Base-by-base conservation (phyloP, 1,139 yeast species). In the Nakaseomyces sp. region DNA sequence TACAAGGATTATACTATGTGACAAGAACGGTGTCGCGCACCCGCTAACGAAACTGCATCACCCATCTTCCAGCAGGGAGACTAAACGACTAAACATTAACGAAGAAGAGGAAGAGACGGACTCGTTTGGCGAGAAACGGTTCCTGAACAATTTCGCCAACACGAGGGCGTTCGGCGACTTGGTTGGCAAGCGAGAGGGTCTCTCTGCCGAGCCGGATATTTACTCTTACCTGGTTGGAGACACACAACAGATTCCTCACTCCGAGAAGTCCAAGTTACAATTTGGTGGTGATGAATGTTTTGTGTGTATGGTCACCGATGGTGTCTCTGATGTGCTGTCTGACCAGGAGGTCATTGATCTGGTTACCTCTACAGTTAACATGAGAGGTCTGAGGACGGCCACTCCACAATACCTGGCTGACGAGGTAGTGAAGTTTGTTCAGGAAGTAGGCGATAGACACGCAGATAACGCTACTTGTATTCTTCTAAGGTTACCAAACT, bases 261-360 rank as follows among this genome's bases (percentile, higher is more conserved):
- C 65, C 25, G 63, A 60, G 42, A 53, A 51, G 16, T 50, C 65
- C 2, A 62, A 60, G 42, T 44, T 61, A 22, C 81, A 74, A 51
- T 79, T 41, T 42, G 77, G 76, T 1, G 96, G 96, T 8, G 85
- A 82, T 56, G 96, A 89, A 60, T 75, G 86, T 46, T 89, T 88
- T 56, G 57, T 89, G 39, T 77, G 85, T 2, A 65, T 91, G 38
- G 76, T 87, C 32, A 77, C 87, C 19, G 98, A 91, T 65, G 98
- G 98, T 12, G 83, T 91, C 4, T 78, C 95, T 3, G 83, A 81
- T 52, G 70, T 75, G 50, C 71, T 87, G 45, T 73, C 86, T 4
- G 96, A 91, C 65, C 98, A 91, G 65, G 98, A 91, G 64, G 72
- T 89, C 26, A 88, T 85, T 6, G 98, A 91, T 63, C 69, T 91